phyloP scores from a whole-genome alignment of 495 filamentous ascomycete species.

The Trichoderma reesei region DNA sequence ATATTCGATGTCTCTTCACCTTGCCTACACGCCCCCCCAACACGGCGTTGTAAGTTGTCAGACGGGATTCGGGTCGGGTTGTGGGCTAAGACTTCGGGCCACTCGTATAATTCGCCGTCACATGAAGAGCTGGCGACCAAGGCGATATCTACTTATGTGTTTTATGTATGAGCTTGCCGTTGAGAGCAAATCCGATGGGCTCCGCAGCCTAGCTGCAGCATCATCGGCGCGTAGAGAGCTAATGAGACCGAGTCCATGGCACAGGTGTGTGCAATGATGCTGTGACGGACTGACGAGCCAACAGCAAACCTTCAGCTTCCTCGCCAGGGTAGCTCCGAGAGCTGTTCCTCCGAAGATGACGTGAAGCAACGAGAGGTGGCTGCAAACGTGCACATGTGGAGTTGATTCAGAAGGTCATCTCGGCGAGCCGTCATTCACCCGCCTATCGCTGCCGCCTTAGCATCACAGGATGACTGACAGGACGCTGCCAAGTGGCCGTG shows the following conservation, averaged over 20 bases:
- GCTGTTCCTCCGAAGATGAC: background rate
- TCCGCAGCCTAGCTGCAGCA: background rate
- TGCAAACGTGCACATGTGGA: background rate
- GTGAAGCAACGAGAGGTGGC: background rate
- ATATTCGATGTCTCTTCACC: background rate
- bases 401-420: background rate
- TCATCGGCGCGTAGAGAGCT: constrained; percentile 6
- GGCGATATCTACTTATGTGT: background rate
- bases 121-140: background rate
- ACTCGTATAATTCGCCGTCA: background rate
- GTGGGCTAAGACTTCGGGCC: background rate
- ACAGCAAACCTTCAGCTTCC: background rate
- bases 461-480: background rate
- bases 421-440: background rate
- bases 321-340: background rate
- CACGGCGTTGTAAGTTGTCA: background rate
- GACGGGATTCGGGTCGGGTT: background rate
- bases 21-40: background rate
- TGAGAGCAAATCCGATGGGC: background rate
- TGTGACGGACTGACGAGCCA: background rate
- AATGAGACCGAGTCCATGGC: background rate
- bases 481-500: background rate
- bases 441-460: background rate
- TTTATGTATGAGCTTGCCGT: background rate
- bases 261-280: background rate